These are phyloP conservation scores for Wickerhamiella kazuoi DNA, from an alignment of 805 yeast species.

Conservation along the genomic window DNA sequence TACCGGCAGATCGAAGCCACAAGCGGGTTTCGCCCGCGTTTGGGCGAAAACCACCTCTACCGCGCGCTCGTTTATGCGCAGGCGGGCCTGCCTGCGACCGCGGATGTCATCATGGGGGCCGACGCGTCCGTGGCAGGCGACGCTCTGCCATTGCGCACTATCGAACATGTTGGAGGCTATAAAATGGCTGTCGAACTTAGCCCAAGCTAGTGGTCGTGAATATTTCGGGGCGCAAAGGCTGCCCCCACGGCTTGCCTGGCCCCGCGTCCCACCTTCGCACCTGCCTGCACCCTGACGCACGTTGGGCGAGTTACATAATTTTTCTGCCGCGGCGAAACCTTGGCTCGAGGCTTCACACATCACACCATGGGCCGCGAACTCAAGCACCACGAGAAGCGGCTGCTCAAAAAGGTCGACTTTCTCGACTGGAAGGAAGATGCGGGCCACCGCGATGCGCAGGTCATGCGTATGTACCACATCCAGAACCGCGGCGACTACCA, in stretches of 20 bases:
- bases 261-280: no score
- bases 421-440: constrained; percentile 95
- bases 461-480: constrained; percentile 84
- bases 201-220: no score
- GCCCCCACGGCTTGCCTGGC: no score
- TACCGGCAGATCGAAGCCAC: background rate
- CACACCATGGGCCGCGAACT: constrained; percentile 34
- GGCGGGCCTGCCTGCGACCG: background rate
- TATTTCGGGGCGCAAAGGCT: no score
- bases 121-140: no score
- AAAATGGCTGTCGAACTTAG: no score
- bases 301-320: background rate
- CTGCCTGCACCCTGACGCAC: no score
- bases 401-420: constrained; percentile 87
- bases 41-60: background rate
- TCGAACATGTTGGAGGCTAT: no score
- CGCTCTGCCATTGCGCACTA: no score
- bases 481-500: constrained; percentile 93
- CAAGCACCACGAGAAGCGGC: constrained; percentile 88
- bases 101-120: background rate
- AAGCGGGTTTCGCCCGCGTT: background rate
- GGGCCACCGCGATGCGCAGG: constrained; percentile 90
- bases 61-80: background rate
- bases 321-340: background rate
- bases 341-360: background rate